Percentiles rank a stretch among this genome's conserved stretches.
Evolutionary conservation across 192 early-diverging fungal species (phyloP).

Genomic region (Diversispora eburnea): DNA sequence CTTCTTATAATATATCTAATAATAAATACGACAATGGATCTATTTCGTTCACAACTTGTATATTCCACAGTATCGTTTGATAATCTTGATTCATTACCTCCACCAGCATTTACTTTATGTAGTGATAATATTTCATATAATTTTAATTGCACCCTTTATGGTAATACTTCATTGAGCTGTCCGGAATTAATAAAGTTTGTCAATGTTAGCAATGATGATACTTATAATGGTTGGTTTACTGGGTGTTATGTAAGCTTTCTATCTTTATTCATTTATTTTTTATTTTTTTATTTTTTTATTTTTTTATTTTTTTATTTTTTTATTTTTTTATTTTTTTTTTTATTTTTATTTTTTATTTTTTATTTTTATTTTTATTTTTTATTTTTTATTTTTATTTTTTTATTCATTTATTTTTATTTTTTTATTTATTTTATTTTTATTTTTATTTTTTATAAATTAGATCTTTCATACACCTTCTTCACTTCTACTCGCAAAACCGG

Average conservation of each 20-base stretch:
- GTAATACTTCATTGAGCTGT: not conserved
- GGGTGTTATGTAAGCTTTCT: not conserved
- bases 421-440: too few species aligned
- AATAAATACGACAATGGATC: constrained; percentile 6
- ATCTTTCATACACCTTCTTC: constrained; percentile 18
- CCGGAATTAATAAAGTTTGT: not conserved
- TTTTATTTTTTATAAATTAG: not conserved
- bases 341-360: too few species aligned
- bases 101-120: constrained; percentile 24
- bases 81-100: not conserved
- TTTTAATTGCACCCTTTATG: constrained; percentile 20
- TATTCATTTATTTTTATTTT: too few species aligned
- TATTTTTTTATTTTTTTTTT: too few species aligned
- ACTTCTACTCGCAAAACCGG: not conserved
- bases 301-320: too few species aligned
- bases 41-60: not conserved
- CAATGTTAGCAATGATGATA: constrained; percentile 8
- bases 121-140: constrained; percentile 2
- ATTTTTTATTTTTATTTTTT: too few species aligned
- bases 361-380: too few species aligned
- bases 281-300: too few species aligned
- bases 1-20: constrained; percentile 7
- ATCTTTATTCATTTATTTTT: too few species aligned
- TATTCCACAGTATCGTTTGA: constrained; percentile 1
- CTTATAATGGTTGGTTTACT: constrained; percentile 28